phyloP scores from a whole-genome alignment of 2,329 filamentous ascomycete genomes.

The Emmonsiellopsis sp. region DNA sequence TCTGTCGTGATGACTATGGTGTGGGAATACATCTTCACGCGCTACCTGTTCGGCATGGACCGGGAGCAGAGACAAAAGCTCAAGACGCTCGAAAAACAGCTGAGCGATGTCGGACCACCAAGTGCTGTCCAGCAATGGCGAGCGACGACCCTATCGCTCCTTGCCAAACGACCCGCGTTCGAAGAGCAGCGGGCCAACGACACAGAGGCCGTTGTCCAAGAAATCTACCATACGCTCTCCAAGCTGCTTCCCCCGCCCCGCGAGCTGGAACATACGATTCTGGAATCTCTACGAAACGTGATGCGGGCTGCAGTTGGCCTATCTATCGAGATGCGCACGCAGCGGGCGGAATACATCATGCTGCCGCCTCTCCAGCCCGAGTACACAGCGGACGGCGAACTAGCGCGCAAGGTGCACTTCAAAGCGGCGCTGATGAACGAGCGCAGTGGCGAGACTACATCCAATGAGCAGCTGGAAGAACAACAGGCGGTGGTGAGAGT shows the following conservation, averaged over 20 bases:
- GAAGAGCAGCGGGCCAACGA: slow-evolving; percentile 74
- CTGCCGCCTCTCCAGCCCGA: slow-evolving; percentile 88
- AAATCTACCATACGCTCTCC: slow-evolving; percentile 75
- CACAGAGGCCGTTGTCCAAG: slow-evolving; percentile 90
- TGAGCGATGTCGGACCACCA: slow-evolving; percentile 77
- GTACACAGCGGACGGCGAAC: slow-evolving; percentile 86
- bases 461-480: slow-evolving; percentile 72
- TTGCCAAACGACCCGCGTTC: slow-evolving; percentile 74
- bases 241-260: slow-evolving; percentile 79
- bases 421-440: slow-evolving; percentile 94
- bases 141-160: slow-evolving; percentile 82
- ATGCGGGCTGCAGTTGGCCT: slow-evolving; percentile 82
- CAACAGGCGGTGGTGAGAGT: slow-evolving; percentile 73
- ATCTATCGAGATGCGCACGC: slow-evolving; percentile 93
- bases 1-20: slow-evolving; percentile 98
- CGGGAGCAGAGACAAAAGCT: slow-evolving; percentile 95
- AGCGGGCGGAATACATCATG: slow-evolving; percentile 97
- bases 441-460: slow-evolving; percentile 60
- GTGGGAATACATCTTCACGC: slow-evolving; percentile 96
- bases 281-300: slow-evolving; percentile 77
- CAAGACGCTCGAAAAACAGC: slow-evolving; percentile 86
- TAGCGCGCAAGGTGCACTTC: slow-evolving; percentile 80
- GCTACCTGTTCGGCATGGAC: slow-evolving; percentile 98
- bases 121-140: slow-evolving; percentile 96
- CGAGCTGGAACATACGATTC: slow-evolving; percentile 69